These are phyloP conservation scores for Cyclostephanos invisitatus DNA, from an alignment of 108 stramenopile species.

Conservation along the genomic window DNA sequence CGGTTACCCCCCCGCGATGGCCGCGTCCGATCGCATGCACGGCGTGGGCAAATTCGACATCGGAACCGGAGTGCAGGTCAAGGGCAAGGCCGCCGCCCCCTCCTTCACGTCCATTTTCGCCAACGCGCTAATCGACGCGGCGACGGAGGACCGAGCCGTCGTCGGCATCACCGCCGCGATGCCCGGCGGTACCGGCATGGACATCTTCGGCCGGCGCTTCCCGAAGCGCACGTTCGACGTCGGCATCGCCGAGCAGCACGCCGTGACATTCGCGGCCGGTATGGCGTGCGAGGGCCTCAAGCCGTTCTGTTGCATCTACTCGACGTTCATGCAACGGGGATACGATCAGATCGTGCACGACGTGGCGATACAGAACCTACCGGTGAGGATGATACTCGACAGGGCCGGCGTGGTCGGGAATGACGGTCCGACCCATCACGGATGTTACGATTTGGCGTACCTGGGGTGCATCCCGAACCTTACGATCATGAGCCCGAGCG, in stretches of 20 bases:
- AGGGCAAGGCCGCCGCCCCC: conserved; percentile 68
- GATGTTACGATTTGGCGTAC: conserved; percentile 92
- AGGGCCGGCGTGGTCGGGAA: conserved; percentile 96
- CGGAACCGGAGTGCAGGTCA: conserved; percentile 90
- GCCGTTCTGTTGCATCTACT: conserved; percentile 97
- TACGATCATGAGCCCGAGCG: conserved; percentile 94
- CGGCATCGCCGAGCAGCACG: conserved; percentile 98
- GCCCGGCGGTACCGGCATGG: conserved; percentile 99
- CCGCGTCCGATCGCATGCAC: conserved; percentile 94
- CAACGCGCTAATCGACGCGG: conserved; percentile 88
- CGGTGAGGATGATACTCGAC: conserved; percentile 94
- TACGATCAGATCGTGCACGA: conserved; percentile 98
- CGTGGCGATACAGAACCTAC: conserved; percentile 95
- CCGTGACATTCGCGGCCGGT: conserved; percentile 95
- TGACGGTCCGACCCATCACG: conserved; percentile 97
- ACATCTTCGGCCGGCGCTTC: conserved; percentile 94
- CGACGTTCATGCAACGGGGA: conserved; percentile 96
- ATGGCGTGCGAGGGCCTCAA: conserved; percentile 97
- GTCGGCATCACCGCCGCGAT: conserved; percentile 98
- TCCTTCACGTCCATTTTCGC: conserved; percentile 95
- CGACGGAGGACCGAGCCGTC: conserved; percentile 88
- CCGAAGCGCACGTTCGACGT: conserved; percentile 98
- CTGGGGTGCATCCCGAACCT: conserved; percentile 93
- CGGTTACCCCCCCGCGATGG: conserved; percentile 94
- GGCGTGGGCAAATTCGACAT: conserved; percentile 97